These are phyloP conservation scores for Lentinula guzmanii DNA, from an alignment of 768 basidiomycete genomes.

Conservation along the genomic window DNA sequence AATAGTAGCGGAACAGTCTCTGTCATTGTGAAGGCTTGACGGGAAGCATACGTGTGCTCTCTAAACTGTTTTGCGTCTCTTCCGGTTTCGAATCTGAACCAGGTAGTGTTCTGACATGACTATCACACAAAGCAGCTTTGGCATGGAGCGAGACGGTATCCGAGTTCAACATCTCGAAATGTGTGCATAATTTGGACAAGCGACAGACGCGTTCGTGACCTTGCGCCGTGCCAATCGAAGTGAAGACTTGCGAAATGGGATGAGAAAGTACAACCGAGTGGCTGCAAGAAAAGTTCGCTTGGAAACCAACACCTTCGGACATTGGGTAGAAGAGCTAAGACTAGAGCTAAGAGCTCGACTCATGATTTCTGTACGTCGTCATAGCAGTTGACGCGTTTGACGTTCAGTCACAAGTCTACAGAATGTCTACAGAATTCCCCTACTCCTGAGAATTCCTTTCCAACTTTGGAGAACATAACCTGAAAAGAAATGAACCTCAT, in stretches of 20 bases:
- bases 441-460: constrained; percentile 65
- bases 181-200: constrained; percentile 23
- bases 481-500: constrained; percentile 50
- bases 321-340: neutral
- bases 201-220: constrained; percentile 27
- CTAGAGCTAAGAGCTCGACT: neutral
- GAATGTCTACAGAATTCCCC: constrained; percentile 39
- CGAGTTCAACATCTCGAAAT: constrained; percentile 18
- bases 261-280: constrained; percentile 22
- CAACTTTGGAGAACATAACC: constrained; percentile 64
- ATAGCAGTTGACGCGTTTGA: too few species aligned
- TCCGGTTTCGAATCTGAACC: neutral
- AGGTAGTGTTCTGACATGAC: constrained; percentile 10
- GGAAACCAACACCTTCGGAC: neutral
- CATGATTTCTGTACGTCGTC: neutral
- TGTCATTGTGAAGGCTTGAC: constrained; percentile 24
- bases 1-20: constrained; percentile 27
- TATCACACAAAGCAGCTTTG: constrained; percentile 9
- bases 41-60: constrained; percentile 7
- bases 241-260: constrained; percentile 21
- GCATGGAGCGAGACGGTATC: constrained; percentile 17
- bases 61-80: neutral
- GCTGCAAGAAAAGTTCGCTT: constrained; percentile 23
- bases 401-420: too few species aligned
- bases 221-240: constrained; percentile 18